Percentiles rank a stretch among this genome's conserved stretches.
These are phyloP conservation scores for Arabidopsis thaliana DNA, from an alignment of 345 rosid species.

Conservation along the genomic window TAIR10.1 NC_003070.9:11194501-11195000, in stretches of 20 bases:
- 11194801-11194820: constrained; percentile 57
- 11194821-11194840: constrained; percentile 68
- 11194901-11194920: constrained; percentile 7
- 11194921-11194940: constrained; percentile 12
- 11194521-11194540: constrained; percentile 44
- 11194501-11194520: not conserved
- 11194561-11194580: constrained; percentile 71
- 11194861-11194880: constrained; percentile 11
- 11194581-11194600: constrained; percentile 65
- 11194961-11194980: constrained; percentile 81
- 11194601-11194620: constrained; percentile 80
- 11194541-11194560: constrained; percentile 73
- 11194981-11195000: constrained; percentile 88
- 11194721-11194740: constrained; percentile 85
- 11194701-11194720: constrained; percentile 53
- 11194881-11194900: not conserved
- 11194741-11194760: constrained; percentile 67
- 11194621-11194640: constrained; percentile 74
- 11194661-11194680: constrained; percentile 3
- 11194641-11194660: constrained; percentile 4
- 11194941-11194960: constrained; percentile 89
- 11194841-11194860: constrained; percentile 82
- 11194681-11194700: not conserved
- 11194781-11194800: constrained; percentile 75
- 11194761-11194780: constrained; percentile 79